Conservation (phyloP, 2,329 filamentous ascomycete genomes). For the Fusarium nygamai region DNA sequence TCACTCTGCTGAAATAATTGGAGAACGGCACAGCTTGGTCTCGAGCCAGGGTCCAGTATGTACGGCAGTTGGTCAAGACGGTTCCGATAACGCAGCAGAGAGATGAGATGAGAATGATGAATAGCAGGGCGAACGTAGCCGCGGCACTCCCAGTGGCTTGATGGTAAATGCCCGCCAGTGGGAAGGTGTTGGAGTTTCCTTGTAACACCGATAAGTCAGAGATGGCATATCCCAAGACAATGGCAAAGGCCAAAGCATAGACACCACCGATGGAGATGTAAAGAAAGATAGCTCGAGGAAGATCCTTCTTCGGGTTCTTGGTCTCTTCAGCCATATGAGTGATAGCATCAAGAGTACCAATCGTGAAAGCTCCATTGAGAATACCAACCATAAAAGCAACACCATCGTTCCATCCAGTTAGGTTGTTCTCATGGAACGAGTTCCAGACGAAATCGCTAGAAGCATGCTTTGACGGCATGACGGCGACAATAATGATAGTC, state of each 20-base stretch:
- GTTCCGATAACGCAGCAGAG: constrained; percentile 39
- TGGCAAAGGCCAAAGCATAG: constrained; percentile 34
- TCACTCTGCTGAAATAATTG: constrained; percentile 29
- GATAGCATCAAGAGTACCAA: constrained; percentile 38
- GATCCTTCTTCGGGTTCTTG: constrained; percentile 27
- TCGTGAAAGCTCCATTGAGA: constrained; percentile 41
- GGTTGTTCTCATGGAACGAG: constrained; percentile 38
- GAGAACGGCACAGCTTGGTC: constrained; percentile 40
- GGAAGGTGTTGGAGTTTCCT: constrained; percentile 36
- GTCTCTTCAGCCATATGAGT: constrained; percentile 43
- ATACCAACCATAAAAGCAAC: constrained; percentile 41
- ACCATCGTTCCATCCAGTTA: constrained; percentile 40
- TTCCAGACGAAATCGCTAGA: constrained; percentile 37
- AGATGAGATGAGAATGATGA: constrained; percentile 40
- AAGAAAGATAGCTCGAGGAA: constrained; percentile 34
- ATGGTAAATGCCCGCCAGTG: constrained; percentile 37
- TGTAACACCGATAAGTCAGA: constrained; percentile 37
- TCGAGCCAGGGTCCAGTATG: constrained; percentile 39
- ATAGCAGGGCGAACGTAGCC: constrained; percentile 33
- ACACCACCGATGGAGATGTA: constrained; percentile 40
- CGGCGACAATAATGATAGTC: constrained; percentile 36
- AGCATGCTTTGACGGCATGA: constrained; percentile 34
- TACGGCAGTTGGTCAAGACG: constrained; percentile 39
- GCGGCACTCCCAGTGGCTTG: constrained; percentile 35
- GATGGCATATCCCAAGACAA: constrained; percentile 40